phyloP scores from a whole-genome alignment of 225 moss, liverwort and hornwort species.

The Bryum argenteum region DNA sequence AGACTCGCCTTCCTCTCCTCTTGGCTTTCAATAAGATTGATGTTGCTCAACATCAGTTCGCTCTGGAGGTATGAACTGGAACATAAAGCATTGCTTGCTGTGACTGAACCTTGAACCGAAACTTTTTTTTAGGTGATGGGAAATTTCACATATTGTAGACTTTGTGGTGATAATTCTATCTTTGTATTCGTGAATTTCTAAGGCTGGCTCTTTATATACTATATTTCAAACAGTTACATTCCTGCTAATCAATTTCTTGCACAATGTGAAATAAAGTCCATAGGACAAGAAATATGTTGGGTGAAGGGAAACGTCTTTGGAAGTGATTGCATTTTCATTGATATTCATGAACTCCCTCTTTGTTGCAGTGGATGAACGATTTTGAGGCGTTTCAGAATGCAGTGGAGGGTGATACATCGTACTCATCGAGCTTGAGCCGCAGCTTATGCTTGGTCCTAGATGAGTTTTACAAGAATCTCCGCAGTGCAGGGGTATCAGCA shows the following conservation, averaged over 20 bases:
- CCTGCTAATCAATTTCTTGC: too few relatives aligned
- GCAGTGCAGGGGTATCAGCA: slow-evolving; percentile 81
- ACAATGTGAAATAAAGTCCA: too few relatives aligned
- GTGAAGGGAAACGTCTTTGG: too few relatives aligned
- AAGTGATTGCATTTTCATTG: too few relatives aligned
- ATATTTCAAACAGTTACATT: too few relatives aligned
- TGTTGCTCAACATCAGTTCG: slow-evolving; percentile 83
- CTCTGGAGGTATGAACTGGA: slow-evolving; percentile 62
- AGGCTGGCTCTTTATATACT: too few relatives aligned
- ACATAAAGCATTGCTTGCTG: neutral
- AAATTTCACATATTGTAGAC: too few relatives aligned
- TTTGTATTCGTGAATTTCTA: too few relatives aligned
- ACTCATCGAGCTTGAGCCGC: slow-evolving; percentile 85
- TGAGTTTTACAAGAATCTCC: slow-evolving; percentile 94
- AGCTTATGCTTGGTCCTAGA: slow-evolving; percentile 92
- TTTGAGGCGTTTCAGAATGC: slow-evolving; percentile 91
- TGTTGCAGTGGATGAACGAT: slow-evolving; percentile 94
- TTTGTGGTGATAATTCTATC: too few relatives aligned
- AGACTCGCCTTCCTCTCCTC: slow-evolving; percentile 86
- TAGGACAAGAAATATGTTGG: too few relatives aligned
- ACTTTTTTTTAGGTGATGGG: too few relatives aligned
- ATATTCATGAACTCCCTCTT: neutral
- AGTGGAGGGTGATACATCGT: slow-evolving; percentile 87
- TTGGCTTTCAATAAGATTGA: slow-evolving; percentile 93
- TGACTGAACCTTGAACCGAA: neutral